Conservation (phyloP, 148 eudicot species). For the Vaccinium macrocarpon region DNA sequence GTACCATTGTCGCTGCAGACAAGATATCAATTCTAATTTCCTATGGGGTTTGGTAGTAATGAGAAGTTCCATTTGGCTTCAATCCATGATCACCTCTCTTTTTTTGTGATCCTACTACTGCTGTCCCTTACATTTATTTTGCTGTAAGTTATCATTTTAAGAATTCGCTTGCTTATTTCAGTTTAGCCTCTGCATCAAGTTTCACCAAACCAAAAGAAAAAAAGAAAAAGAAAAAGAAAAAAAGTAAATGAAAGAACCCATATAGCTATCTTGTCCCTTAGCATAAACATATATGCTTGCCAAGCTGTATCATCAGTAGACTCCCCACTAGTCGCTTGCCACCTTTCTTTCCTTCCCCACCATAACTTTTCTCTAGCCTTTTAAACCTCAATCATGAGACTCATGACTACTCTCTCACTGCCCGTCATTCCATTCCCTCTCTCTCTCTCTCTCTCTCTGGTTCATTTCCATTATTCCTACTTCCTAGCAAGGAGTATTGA, state of each 20-base stretch:
- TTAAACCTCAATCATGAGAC: background rate
- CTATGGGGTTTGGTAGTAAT: background rate
- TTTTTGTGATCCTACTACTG: background rate
- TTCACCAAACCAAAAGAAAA: background rate
- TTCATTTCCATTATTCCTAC: background rate
- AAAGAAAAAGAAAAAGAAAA: background rate
- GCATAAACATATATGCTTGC: background rate
- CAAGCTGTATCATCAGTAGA: constrained; percentile 9
- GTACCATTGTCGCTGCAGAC: background rate
- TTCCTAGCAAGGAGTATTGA: background rate
- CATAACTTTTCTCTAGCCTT: background rate
- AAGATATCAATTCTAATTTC: background rate
- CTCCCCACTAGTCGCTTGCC: background rate
- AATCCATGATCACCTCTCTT: background rate
- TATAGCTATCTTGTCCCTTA: background rate
- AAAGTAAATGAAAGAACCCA: background rate
- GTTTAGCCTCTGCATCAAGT: background rate
- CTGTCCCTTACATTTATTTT: background rate
- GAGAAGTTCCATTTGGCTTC: background rate
- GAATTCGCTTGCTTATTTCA: background rate
- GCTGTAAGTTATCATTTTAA: background rate
- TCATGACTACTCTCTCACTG: background rate
- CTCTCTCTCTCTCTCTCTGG: background rate
- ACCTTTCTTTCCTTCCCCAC: constrained; percentile 11
- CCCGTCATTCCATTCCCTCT: background rate